phyloP scores from a whole-genome alignment of 345 rosid genomes.

The Hibiscus syriacus region DNA sequence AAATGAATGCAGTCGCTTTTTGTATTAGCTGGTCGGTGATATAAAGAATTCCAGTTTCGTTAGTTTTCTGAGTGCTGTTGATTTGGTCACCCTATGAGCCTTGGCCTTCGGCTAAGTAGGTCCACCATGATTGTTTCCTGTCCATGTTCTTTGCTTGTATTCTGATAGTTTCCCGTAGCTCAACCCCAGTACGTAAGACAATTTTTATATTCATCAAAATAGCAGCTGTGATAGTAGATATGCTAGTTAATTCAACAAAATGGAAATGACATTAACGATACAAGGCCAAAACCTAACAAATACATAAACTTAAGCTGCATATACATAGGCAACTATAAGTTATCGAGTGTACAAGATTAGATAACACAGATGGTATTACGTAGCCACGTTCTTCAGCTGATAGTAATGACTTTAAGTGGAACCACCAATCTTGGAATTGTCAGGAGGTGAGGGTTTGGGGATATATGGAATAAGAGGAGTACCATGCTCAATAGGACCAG shows the following conservation, averaged over 20 bases:
- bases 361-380: not conserved
- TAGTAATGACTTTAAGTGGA: constrained; percentile 6
- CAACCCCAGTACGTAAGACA: not conserved
- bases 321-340: not conserved
- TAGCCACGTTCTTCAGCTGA: not conserved
- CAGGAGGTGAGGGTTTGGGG: constrained; percentile 43
- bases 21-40: too few relatives aligned
- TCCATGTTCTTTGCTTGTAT: constrained; percentile 18
- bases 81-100: constrained; percentile 13
- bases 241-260: too few relatives aligned
- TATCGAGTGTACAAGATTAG: not conserved
- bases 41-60: not conserved
- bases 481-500: constrained; percentile 65
- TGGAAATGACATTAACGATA: not conserved
- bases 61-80: not conserved
- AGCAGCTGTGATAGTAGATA: too few relatives aligned
- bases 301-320: not conserved
- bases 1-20: too few relatives aligned
- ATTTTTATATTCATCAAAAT: not conserved
- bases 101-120: constrained; percentile 1
- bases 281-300: not conserved
- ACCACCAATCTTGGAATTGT: constrained; percentile 14
- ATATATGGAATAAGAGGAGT: constrained; percentile 59
- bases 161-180: constrained; percentile 7
- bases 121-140: constrained; percentile 10